Evolutionary conservation across 208 protist genomes (phyloP), one percentile per base, ranked within the genome.

Genomic region (Leishmania gerbilli): DNA sequence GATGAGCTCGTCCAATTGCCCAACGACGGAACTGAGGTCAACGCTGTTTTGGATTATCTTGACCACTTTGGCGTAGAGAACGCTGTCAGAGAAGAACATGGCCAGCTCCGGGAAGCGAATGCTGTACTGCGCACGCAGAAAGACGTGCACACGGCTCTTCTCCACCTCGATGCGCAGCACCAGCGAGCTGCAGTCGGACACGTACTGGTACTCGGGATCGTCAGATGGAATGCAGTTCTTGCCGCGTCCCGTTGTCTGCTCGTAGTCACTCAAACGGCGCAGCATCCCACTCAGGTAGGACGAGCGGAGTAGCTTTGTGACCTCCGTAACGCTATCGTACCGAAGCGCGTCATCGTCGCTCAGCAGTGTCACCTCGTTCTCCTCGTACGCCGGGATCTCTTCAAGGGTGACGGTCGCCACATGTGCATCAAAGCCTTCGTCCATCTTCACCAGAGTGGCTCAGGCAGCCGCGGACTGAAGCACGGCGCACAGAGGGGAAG

Each of bases 131-230:
- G 95, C 94, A 37, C 93, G 89, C 31, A 98, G 79, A 82, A 96
- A 98, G 17, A 96, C 93, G 78, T 93, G 87, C 58, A 96, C 95
- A 27, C 94, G 90, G 68, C 89, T 95, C 79, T 96, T 98, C 78
- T 98, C 96, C 75, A 90, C 90, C 77, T 98, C 95, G 71, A 98
- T 96, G 68, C 91, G 91, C 78, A 97, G 80, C 49, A 98, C 94
- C 67, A 98, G 77, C 56, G 78, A 84, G 80, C 91, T 97, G 81
- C 90, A 98, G 74, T 98, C 93, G n/a, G 92, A 94, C 40, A 98
- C 88, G 87, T 97, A 96, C 77, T 90, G 87, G 86, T 98, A 95
- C 88, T 98, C 95, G 9, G 92, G 92, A 78, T 96, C 92, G 37
- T 97, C 91, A 19, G 88, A 90, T 9, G 87, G 86, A 71, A 98